Percentiles rank a stretch among this genome's conserved stretches.
Evolutionary conservation across 2,329 filamentous ascomycete species (phyloP).

Genomic region (Leptodontidium sp.): DNA sequence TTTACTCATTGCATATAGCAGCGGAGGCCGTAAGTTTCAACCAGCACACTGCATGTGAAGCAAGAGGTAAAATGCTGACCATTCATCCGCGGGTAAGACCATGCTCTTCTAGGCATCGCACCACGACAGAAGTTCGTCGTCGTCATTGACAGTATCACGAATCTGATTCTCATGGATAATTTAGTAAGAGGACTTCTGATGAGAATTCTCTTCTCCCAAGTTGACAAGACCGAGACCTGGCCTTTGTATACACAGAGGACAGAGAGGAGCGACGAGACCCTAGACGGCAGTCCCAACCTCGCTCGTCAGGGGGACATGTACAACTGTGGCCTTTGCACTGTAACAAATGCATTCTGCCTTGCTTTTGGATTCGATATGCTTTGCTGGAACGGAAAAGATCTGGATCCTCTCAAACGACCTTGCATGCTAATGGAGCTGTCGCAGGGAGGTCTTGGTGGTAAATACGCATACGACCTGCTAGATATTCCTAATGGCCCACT

Average conservation of each 20-base stretch:
- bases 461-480: conserved; percentile 16
- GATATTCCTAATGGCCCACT: background rate
- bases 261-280: background rate
- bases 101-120: background rate
- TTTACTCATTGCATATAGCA: background rate
- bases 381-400: conserved; percentile 11
- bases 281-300: conserved; percentile 1
- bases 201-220: background rate
- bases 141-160: conserved; percentile 11
- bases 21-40: background rate
- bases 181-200: background rate
- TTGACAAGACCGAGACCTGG: background rate
- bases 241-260: conserved; percentile 1
- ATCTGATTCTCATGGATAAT: background rate
- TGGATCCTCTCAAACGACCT: conserved; percentile 10
- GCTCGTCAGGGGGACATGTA: conserved; percentile 1
- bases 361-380: conserved; percentile 24
- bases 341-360: conserved; percentile 23
- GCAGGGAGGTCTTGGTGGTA: conserved; percentile 14
- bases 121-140: conserved; percentile 25
- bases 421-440: conserved; percentile 21
- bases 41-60: background rate
- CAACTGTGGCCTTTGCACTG: conserved; percentile 24
- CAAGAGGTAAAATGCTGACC: background rate
- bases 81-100: background rate